Evolutionary conservation across 176 grass and related monocot species (phyloP), one percentile per base, ranked within the genome.

Genomic region (Oryza meridionalis): DNA sequence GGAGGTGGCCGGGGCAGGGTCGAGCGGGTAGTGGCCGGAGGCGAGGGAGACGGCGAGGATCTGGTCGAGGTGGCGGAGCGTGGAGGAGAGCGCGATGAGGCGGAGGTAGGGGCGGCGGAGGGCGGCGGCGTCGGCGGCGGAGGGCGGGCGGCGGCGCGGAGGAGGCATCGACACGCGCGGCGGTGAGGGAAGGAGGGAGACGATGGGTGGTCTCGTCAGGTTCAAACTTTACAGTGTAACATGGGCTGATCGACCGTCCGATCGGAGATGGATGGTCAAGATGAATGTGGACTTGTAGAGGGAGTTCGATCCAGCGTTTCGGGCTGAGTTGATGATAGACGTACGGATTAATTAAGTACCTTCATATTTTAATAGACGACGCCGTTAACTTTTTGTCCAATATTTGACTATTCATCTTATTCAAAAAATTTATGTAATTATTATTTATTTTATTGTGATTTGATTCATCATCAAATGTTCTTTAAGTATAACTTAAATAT

Each of bases 61-160:
- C 67, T 86, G 86, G 19, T 91, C 90, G 53, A 94, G 95, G 84
- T 94, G 76, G 76, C 14, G 84, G 32, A 43, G 81, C 10, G 92
- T 89, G 35, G 88, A 97, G 21, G 84, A 81, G 70, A 93, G 84
- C 38, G 77, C 31, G 24, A 81, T 17, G 50, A 88, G 86, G 61
- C 81, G 86, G 7, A 84, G 75, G 59, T 88, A 84, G 9, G 86
- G 32, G 19, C 81, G 75, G 10, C 86, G 81, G 33, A 88, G 75
- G 2, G 75, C 9, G 45, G 32, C 45, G 81, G 2, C 68, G 75
- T 42, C 75, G 86, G 63, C 68, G 75, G 59, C 58, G 44, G 58
- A 2, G 32, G 32, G 35, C 4, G 67, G 86, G 46, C 24, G 81
- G 14, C 15, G 81, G 32, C 33, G 58, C 7, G 8, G 44, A 67